Base-by-base conservation (phyloP, 2,329 filamentous ascomycete species). In the Dothistroma pini region DNA sequence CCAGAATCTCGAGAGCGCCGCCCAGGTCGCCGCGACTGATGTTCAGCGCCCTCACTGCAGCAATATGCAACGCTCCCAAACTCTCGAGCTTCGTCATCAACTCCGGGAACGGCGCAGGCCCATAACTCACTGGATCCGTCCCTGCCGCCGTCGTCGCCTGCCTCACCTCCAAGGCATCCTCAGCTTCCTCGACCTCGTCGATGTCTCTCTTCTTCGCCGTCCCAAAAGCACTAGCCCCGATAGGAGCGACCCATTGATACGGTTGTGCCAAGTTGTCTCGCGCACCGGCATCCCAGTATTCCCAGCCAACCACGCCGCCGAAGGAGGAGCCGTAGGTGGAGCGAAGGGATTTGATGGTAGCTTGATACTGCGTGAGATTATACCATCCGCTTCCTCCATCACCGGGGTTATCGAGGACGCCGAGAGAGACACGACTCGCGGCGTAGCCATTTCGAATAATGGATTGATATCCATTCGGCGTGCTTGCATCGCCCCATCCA, bases 401-500 rank as follows among this genome's bases (percentile, higher is more conserved):
- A 19, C 57, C 51, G 2, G 59, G 59, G 16, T 60, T 65, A 25
- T 66, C 65, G n/a, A 72, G 56, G 9, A 70, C 60, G 21, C 70
- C 70, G 54, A 71, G 57, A 1, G 65, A 64, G 8, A 72, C 64
- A 4, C 69, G 64, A 29, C 60, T 56, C 21, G 69, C 63, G 1
- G 55, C 38, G 53, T 63, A 72, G 1, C 66, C 68, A 34, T 63
- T 66, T 16, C 62, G 59, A 50, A 72, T 62, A 34, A 71, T 69
- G 52, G 55, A 55, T 11, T 70, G 61, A 63, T 71, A 71, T 48
- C 65, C 64, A 9, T 59, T 62, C 0, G 66, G 51, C 12, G 60
- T 63, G 51, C 65, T 64, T 25, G 66, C 66, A 52, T 70, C 66
- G 35, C 70, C 71, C 68, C 69, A 71, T 54, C 70, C 69, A 53